Conservation (phyloP, 148 eudicot genomes). For the Rhododendron griersonianum region DNA sequence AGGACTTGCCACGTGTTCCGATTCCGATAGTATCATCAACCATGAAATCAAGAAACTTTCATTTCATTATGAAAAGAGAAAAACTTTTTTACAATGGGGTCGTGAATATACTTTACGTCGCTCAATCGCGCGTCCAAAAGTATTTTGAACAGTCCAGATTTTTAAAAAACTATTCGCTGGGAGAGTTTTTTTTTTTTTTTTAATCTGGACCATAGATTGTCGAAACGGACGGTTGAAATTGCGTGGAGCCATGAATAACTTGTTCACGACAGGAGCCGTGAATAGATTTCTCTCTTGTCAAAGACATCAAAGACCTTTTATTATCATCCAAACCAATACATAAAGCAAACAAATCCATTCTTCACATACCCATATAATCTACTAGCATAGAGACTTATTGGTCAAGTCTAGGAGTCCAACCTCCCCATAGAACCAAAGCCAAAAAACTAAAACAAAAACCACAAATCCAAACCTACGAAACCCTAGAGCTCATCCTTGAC, state of each 20-base stretch:
- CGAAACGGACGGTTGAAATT: no score
- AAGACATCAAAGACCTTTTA: background rate
- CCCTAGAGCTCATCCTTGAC: slow-evolving; percentile 51
- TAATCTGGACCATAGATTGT: no score
- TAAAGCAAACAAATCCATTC: background rate
- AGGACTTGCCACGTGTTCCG: no score
- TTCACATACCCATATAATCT: background rate
- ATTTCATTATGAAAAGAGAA: background rate
- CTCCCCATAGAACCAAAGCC: background rate
- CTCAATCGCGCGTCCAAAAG: no score
- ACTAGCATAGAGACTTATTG: background rate
- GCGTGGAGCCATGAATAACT: no score
- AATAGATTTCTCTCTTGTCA: no score
- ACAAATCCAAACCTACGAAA: background rate
- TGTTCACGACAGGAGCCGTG: no score
- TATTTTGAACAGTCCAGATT: no score
- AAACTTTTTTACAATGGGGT: no score
- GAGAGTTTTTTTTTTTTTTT: no score
- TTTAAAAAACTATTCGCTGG: no score
- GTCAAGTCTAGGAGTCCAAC: background rate
- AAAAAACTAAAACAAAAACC: background rate
- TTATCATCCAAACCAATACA: slow-evolving; percentile 9
- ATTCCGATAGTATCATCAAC: background rate
- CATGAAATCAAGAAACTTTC: background rate
- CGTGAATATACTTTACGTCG: no score